These are phyloP conservation scores for Ascoidea asiatica DNA, from an alignment of 805 yeast genomes.

Conservation along the genomic window DNA sequence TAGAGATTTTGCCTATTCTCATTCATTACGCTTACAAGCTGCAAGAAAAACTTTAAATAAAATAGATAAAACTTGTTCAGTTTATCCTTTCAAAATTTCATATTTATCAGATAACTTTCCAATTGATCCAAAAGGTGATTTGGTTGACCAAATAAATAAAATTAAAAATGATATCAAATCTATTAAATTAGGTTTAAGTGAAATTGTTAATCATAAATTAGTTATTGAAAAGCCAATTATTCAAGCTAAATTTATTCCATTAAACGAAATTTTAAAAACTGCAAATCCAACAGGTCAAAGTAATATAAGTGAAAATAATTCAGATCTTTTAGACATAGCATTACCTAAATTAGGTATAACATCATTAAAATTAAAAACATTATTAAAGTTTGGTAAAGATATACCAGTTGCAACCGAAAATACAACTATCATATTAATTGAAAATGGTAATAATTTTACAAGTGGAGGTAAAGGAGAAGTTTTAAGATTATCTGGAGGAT, in stretches of 20 bases:
- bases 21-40: conserved; percentile 62
- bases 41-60: conserved; percentile 58
- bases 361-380: conserved; percentile 50
- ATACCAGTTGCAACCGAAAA: conserved; percentile 64
- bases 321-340: conserved; percentile 51
- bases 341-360: conserved; percentile 63
- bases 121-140: conserved; percentile 25
- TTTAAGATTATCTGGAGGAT: conserved; percentile 73
- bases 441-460: conserved; percentile 20
- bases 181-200: conserved; percentile 65
- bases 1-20: conserved; percentile 77
- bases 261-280: conserved; percentile 41
- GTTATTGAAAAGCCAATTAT: conserved; percentile 63
- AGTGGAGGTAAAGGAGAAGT: conserved; percentile 31
- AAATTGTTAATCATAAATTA: conserved; percentile 67
- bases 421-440: conserved; percentile 54
- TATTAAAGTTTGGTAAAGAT: conserved; percentile 36
- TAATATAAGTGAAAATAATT: conserved; percentile 15
- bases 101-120: conserved; percentile 57
- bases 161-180: conserved; percentile 44
- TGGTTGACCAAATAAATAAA: conserved; percentile 21
- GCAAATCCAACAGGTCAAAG: conserved; percentile 58
- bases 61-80: conserved; percentile 65
- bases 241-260: conserved; percentile 60
- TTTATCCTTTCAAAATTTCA: conserved; percentile 81